These are phyloP conservation scores for Yarrowia keelungensis DNA, from an alignment of 805 yeast genomes.

Conservation along the genomic window DNA sequence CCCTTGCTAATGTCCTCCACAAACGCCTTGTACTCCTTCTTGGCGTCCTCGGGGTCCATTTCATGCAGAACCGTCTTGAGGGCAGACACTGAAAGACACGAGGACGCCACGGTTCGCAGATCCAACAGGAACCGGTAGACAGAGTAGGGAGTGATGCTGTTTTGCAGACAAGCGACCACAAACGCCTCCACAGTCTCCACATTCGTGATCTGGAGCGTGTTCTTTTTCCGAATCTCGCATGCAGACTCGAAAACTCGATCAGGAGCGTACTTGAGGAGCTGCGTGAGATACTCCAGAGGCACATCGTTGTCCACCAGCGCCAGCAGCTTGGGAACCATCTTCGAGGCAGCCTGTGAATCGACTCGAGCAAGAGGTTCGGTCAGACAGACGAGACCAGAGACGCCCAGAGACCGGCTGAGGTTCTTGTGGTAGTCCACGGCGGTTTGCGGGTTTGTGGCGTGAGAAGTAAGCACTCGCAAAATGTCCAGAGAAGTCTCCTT, in stretches of 20 bases:
- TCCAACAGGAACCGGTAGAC: conserved; percentile 3
- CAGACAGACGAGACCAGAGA: background rate
- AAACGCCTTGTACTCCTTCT: background rate
- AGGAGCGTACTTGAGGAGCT: background rate
- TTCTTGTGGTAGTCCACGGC: conserved; percentile 23
- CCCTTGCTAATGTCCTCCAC: background rate
- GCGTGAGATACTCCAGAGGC: conserved; percentile 16
- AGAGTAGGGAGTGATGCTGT: background rate
- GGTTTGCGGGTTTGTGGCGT: background rate
- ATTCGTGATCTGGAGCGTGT: background rate
- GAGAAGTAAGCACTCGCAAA: background rate
- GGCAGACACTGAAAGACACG: conserved; percentile 16
- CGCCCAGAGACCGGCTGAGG: conserved; percentile 9
- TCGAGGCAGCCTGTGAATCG: background rate
- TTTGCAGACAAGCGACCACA: background rate
- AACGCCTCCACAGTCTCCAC: conserved; percentile 15
- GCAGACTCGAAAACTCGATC: conserved; percentile 13
- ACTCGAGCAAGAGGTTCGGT: conserved; percentile 4
- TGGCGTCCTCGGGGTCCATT: conserved; percentile 9
- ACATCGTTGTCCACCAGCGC: conserved; percentile 6
- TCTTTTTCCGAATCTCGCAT: background rate
- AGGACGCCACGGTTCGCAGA: background rate
- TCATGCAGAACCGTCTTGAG: conserved; percentile 16
- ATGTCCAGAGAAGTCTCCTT: conserved; percentile 12
- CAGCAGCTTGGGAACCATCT: conserved; percentile 12